Percentiles rank a stretch among this genome's conserved stretches.
These are phyloP conservation scores for Agapanthus africanus DNA, from an alignment of 106 monocot species.

Conservation along the genomic window DNA sequence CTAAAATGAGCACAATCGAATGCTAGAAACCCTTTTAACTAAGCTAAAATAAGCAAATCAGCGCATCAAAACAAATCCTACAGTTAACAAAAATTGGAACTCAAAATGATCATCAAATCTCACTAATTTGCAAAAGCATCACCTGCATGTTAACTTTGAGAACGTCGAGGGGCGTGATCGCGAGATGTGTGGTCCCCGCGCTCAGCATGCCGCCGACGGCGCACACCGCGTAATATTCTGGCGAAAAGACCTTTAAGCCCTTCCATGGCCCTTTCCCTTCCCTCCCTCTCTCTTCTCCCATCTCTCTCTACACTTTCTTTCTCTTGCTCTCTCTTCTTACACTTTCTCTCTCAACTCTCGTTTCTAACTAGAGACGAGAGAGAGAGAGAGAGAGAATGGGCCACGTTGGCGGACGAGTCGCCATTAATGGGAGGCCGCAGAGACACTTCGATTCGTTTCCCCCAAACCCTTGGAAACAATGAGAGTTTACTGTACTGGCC, in stretches of 20 bases:
- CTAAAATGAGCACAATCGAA: no score
- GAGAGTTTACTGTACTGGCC: no score
- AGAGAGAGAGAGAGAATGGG: neutral
- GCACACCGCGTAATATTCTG: conserved; percentile 85
- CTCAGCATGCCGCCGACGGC: conserved; percentile 81
- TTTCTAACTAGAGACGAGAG: neutral
- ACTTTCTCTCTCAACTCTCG: neutral
- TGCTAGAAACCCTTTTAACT: no score
- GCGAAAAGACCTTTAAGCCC: conserved; percentile 45
- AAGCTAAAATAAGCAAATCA: no score
- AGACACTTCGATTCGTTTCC: neutral
- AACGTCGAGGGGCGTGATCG: conserved; percentile 83
- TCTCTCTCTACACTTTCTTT: no score
- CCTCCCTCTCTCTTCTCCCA: neutral
- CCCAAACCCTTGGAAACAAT: neutral
- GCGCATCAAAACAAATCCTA: no score
- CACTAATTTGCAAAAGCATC: neutral
- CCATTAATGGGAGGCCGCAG: neutral
- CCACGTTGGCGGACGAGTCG: neutral
- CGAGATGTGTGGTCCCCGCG: conserved; percentile 83
- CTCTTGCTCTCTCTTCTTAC: neutral
- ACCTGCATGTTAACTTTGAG: conserved; percentile 97
- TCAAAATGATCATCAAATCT: no score
- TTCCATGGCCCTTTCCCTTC: conserved; percentile 9
- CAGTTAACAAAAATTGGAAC: no score